Percentiles rank a stretch among this genome's conserved stretches.
Conservation (phyloP, 129 eudicot species). For the Deinandra increscens region DNA sequence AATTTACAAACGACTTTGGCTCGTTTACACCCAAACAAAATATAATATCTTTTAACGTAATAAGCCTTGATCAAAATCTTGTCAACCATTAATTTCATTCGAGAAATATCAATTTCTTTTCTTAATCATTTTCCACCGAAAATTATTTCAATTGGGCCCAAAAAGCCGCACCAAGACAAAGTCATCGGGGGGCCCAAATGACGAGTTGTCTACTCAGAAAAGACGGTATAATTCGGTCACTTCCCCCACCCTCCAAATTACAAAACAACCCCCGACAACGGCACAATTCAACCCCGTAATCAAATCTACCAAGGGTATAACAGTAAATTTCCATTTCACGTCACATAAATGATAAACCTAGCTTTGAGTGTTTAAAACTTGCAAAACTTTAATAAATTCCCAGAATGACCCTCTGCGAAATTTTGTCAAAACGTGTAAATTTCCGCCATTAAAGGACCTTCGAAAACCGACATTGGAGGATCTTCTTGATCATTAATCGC, state of each 20-base stretch:
- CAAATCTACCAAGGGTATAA: background rate
- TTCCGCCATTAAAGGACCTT: slow-evolving; percentile 14
- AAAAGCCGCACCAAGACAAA: slow-evolving; percentile 25
- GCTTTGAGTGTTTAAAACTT: slow-evolving; percentile 23
- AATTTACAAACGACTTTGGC: too few relatives aligned
- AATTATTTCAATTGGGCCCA: slow-evolving; percentile 25
- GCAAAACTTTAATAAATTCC: too few relatives aligned
- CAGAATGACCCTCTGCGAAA: slow-evolving; percentile 11
- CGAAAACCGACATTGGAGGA: slow-evolving; percentile 33
- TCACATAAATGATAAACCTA: slow-evolving; percentile 28
- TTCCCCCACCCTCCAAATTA: background rate
- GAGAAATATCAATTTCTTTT: background rate
- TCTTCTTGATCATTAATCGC: slow-evolving; percentile 7
- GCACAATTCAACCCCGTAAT: background rate
- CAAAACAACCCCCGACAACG: slow-evolving; percentile 3
- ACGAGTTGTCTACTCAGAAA: slow-evolving; percentile 24
- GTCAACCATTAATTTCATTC: background rate
- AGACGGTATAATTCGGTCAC: slow-evolving; percentile 17
- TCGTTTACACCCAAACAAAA: too few relatives aligned
- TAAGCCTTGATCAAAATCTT: too few relatives aligned
- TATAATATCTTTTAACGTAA: too few relatives aligned
- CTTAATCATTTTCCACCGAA: slow-evolving; percentile 31
- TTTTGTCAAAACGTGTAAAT: slow-evolving; percentile 19
- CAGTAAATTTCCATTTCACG: slow-evolving; percentile 1
- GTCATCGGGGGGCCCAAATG: slow-evolving; percentile 24